A percentile compares a stretch with the other conserved stretches of the same genome.
These are phyloP conservation scores for Rhexocercosporidium sp. DNA, from an alignment of 2,329 filamentous ascomycete species.

Conservation along the genomic window DNA sequence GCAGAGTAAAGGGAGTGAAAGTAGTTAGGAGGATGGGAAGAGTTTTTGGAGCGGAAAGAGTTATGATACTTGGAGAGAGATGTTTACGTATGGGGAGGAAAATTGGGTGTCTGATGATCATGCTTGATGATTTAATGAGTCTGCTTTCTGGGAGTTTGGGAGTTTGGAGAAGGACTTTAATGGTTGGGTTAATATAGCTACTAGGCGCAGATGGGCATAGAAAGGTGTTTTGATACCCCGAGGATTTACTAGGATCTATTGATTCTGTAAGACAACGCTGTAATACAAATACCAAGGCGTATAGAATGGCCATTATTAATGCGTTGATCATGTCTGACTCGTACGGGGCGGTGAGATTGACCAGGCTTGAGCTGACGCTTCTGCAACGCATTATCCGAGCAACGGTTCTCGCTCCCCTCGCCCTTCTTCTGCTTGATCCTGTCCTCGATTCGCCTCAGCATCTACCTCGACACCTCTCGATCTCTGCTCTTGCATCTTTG, in stretches of 20 bases:
- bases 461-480: neutral
- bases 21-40: slow-evolving; percentile 17
- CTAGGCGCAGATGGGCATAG: neutral
- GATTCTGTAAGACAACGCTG: neutral
- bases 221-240: neutral
- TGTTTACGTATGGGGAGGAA: too few relatives aligned
- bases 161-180: neutral
- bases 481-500: slow-evolving; percentile 17
- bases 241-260: neutral
- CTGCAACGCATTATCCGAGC: neutral
- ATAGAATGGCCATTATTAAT: too few relatives aligned
- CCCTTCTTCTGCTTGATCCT: neutral
- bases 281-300: neutral
- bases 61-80: slow-evolving; percentile 5
- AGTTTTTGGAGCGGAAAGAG: slow-evolving; percentile 19
- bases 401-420: slow-evolving; percentile 19
- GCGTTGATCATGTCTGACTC: too few relatives aligned
- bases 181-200: neutral
- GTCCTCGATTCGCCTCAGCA: neutral
- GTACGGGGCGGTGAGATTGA: neutral
- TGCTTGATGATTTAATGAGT: neutral
- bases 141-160: neutral
- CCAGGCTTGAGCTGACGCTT: neutral
- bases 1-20: slow-evolving; percentile 1
- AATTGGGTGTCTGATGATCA: neutral